Evolutionary conservation across 2,329 filamentous ascomycete genomes (phyloP), one percentile per base, ranked within the genome.

Genomic region (Ophioceras dolichostomum): DNA sequence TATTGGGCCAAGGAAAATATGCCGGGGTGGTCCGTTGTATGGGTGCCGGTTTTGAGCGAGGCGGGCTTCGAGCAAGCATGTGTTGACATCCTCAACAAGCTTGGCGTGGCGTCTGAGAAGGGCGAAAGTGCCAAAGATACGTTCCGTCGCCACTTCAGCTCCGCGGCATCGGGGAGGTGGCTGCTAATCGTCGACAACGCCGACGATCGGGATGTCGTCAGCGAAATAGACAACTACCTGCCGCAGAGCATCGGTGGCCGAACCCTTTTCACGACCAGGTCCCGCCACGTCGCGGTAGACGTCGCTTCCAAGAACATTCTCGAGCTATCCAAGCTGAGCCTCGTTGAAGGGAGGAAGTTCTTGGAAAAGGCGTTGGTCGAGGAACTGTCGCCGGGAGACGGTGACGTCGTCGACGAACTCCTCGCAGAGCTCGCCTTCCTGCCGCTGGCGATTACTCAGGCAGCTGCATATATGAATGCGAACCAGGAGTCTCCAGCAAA

Each of bases 1-100:
- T 54, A 62, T 44, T 54, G 49, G 43, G 52, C 49, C 7, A 55
- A 46, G 38, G 36, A 56, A 8, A 51, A 49, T 12, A 32, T 51
- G 17, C 51, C 51, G 2, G 49, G 54, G 5, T 61, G 50, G 33
- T 60, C 56, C 0, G 45, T 67, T 28, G 55, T 67, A 41, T 68
- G 60, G 62, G 48, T 67, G 10, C 52, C 57, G 9, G 59, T 56
- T 6, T 47, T 49, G 14, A 59, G 55, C 38, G 42, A 43, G 21
- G 54, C 52, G 16, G 56, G 47, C 36, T 54, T 65, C 39, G 48
- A 64, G 22, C 52, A 59, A 37, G 57, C 57, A n/a, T 64, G 57
- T 38, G 30, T 28, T 4, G 48, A 53, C 3, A 49, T 62, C 7
- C 52, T 48, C 2, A 46, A 47, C 21, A 47, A 49, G 43, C 47